These are phyloP conservation scores for Sugiyamaella americana DNA, from an alignment of 805 yeast species.

Conservation along the genomic window DNA sequence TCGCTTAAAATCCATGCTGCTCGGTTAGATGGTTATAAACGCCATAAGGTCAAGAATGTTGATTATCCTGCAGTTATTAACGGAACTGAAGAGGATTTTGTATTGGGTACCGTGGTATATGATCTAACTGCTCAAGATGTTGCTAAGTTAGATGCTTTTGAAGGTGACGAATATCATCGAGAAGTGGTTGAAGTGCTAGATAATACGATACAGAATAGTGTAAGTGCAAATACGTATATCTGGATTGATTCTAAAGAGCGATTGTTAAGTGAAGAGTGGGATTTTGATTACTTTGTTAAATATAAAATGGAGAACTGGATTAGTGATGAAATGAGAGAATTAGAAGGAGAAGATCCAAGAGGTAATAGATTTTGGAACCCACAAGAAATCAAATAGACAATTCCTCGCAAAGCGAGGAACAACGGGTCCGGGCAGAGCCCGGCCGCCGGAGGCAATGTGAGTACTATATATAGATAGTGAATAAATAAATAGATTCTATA, in stretches of 20 bases:
- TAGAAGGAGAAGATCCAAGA: constrained; percentile 12
- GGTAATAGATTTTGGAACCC: constrained; percentile 17
- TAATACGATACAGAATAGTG: not conserved
- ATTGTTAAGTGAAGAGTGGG: constrained; percentile 21
- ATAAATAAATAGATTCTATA: too few relatives aligned
- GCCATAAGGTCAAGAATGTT: constrained; percentile 18
- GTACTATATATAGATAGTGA: too few relatives aligned
- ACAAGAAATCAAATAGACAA: constrained; percentile 5
- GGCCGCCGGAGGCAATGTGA: too few relatives aligned
- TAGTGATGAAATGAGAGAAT: constrained; percentile 15
- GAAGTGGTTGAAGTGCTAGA: constrained; percentile 14
- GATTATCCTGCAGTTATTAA: constrained; percentile 23
- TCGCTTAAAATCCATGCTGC: constrained; percentile 17
- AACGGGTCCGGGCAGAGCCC: too few relatives aligned
- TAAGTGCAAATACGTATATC: constrained; percentile 16
- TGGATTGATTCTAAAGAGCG: constrained; percentile 19
- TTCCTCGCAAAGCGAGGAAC: too few relatives aligned
- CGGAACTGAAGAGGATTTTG: constrained; percentile 4
- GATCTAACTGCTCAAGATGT: constrained; percentile 17
- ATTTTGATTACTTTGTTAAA: constrained; percentile 18
- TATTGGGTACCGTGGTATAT: constrained; percentile 19
- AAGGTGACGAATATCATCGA: constrained; percentile 25
- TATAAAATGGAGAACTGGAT: constrained; percentile 20
- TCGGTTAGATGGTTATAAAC: constrained; percentile 13
- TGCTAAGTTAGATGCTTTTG: constrained; percentile 22